Base-by-base conservation (phyloP, 768 basidiomycete species). In the Lanmaoa pseudosensibilis region DNA sequence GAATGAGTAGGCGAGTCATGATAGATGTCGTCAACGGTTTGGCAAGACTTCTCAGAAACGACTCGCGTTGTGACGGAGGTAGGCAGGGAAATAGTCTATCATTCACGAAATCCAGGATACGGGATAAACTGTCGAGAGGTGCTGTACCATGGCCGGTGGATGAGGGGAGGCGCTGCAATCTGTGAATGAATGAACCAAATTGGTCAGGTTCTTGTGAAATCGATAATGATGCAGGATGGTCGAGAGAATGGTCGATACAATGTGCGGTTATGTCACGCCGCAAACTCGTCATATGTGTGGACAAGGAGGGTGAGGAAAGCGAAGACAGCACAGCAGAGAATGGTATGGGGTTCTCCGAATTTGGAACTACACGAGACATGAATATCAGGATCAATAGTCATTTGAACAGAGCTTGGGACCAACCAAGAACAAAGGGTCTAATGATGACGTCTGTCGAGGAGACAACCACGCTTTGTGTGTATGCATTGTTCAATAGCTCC, bases 401-500 rank as follows among this genome's bases (percentile, higher is more conserved):
- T n/a, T 19, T 10, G 39, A 37, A 48, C 34, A 48, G 62, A 65
- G 21, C 50, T 78, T 74, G 73, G 73, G 44, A 68, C 75, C 27
- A 39, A 77, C 81, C 77, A 59, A 71, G 79, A n/a, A 88, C 78
- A 27, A 76, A 75, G 13, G 80, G 72, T 51, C 73, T 75, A 49
- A 91, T 77, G 30, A 73, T 69, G 30, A 90, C 61, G 56, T 79
- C 77, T 16, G 75, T 76, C 4, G 80, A 72, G 25, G 79, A 77
- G 30, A 88, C 67, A 3, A 76, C 64, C 25, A 92, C 69, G 64
- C 86, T 79, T 63, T 83, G 79, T 21, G 80, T 70, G 64, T 83
- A 91, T 3, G 86, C 86, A 46, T 89, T 84, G 60, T 78, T 81
- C 23, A 93, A 76, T 63, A 90, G 84, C 57, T 92, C 91, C 65